Percentiles rank a stretch among this genome's conserved stretches.
Evolutionary conservation across 352 stramenopile genomes (phyloP).

Genomic region (Globisporangium echinulatum): DNA sequence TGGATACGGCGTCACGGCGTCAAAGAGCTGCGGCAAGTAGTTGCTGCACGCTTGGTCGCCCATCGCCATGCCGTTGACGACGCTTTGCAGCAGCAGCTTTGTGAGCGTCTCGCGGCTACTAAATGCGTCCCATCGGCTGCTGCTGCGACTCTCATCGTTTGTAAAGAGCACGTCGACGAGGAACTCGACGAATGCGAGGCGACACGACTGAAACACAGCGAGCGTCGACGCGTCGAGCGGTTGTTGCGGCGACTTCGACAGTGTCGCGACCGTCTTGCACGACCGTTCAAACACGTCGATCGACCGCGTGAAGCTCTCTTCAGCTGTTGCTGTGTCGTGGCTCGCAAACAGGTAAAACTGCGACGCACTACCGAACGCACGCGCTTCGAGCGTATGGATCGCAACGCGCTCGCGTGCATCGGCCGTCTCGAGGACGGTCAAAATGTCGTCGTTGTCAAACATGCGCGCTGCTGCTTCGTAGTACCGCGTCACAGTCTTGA

Average conservation of each 20-base stretch:
- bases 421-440: slow-evolving; percentile 55
- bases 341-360: slow-evolving; percentile 50
- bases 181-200: slow-evolving; percentile 67
- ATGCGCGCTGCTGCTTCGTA: slow-evolving; percentile 71
- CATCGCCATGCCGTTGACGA: slow-evolving; percentile 53
- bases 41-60: slow-evolving; percentile 60
- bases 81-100: slow-evolving; percentile 47
- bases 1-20: slow-evolving; percentile 45
- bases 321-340: slow-evolving; percentile 28
- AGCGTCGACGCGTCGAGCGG: slow-evolving; percentile 3
- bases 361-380: slow-evolving; percentile 54
- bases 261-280: slow-evolving; percentile 10
- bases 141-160: slow-evolving; percentile 7
- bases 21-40: slow-evolving; percentile 72
- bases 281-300: slow-evolving; percentile 59
- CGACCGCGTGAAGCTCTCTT: slow-evolving; percentile 51
- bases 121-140: slow-evolving; percentile 28
- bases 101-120: slow-evolving; percentile 32
- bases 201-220: slow-evolving; percentile 30
- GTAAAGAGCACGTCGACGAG: slow-evolving; percentile 51
- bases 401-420: slow-evolving; percentile 31
- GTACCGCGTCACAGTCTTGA: slow-evolving; percentile 52
- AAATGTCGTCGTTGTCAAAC: slow-evolving; percentile 78
- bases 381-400: slow-evolving; percentile 59
- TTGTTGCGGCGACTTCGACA: not conserved